phyloP scores from a whole-genome alignment of 2,329 filamentous ascomycete species.

The Neonectria faginata region DNA sequence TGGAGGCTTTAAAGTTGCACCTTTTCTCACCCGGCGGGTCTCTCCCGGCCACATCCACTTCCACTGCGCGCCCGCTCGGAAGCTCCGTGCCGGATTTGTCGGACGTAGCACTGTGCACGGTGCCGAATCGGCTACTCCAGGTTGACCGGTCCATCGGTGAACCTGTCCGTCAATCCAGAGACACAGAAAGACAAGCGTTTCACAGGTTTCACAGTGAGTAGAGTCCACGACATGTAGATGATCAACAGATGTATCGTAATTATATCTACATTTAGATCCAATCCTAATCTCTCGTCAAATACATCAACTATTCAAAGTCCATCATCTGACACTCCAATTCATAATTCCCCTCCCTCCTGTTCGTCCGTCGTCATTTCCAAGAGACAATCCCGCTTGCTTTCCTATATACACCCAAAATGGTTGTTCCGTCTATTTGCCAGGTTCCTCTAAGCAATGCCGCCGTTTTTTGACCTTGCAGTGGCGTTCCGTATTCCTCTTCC shows the following conservation, averaged over 20 bases:
- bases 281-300: constrained; percentile 17
- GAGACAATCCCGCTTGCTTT: constrained; percentile 23
- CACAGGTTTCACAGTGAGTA: too few relatives aligned
- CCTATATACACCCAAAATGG: constrained; percentile 27
- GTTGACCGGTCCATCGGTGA: not conserved
- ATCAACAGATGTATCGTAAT: constrained; percentile 21
- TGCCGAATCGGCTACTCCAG: constrained; percentile 20
- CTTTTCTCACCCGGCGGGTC: not conserved
- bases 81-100: constrained; percentile 16
- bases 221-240: not conserved
- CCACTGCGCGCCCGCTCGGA: constrained; percentile 1
- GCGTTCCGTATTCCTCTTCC: constrained; percentile 15
- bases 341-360: constrained; percentile 5
- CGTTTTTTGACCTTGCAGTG: constrained; percentile 23
- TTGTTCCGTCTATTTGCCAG: constrained; percentile 33
- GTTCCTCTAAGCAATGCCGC: constrained; percentile 30
- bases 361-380: constrained; percentile 28
- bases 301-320: constrained; percentile 18
- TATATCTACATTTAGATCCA: constrained; percentile 21
- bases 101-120: constrained; percentile 22
- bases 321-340: constrained; percentile 13
- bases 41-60: constrained; percentile 2
- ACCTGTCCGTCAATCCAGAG: not conserved
- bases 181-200: too few relatives aligned
- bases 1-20: not conserved